Percentiles rank a stretch among this genome's conserved stretches.
Evolutionary conservation across 129 eudicot genomes (phyloP).

Genomic region (Pulicaria dysenterica): DNA sequence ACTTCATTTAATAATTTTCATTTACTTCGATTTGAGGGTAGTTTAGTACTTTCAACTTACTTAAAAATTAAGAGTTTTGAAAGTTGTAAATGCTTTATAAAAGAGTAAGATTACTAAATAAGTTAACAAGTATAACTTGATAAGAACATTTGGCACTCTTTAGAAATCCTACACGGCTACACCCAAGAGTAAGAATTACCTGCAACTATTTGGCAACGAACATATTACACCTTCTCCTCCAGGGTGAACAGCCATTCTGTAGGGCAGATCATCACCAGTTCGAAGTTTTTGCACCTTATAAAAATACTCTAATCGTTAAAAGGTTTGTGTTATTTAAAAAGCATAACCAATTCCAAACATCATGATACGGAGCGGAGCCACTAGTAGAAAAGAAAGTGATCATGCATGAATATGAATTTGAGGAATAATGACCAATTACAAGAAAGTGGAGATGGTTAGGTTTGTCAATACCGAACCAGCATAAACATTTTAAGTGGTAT

Average conservation of each 20-base stretch:
- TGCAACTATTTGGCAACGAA: conserved; percentile 70
- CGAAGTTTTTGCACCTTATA: conserved; percentile 58
- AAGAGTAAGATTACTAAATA: no score
- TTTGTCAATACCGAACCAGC: background rate
- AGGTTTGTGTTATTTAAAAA: conserved; percentile 4
- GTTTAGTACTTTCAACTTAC: no score
- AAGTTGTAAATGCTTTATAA: no score
- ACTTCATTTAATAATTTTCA: no score
- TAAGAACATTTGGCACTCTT: conserved; percentile 2
- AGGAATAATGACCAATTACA: background rate
- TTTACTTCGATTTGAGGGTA: no score
- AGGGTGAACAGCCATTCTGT: conserved; percentile 94
- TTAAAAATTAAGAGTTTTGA: no score
- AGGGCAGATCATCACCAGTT: conserved; percentile 74
- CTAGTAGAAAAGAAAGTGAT: background rate
- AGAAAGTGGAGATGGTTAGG: background rate
- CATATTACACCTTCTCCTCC: conserved; percentile 83
- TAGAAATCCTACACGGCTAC: background rate
- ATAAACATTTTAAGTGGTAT: no score
- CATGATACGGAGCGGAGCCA: conserved; percentile 2
- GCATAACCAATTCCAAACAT: conserved; percentile 15
- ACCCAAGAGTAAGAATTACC: conserved; percentile 41
- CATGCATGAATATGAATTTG: background rate
- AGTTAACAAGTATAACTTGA: background rate
- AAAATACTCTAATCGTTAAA: background rate